Base-by-base conservation (phyloP, 768 basidiomycete species). In the Russula lepida region DNA sequence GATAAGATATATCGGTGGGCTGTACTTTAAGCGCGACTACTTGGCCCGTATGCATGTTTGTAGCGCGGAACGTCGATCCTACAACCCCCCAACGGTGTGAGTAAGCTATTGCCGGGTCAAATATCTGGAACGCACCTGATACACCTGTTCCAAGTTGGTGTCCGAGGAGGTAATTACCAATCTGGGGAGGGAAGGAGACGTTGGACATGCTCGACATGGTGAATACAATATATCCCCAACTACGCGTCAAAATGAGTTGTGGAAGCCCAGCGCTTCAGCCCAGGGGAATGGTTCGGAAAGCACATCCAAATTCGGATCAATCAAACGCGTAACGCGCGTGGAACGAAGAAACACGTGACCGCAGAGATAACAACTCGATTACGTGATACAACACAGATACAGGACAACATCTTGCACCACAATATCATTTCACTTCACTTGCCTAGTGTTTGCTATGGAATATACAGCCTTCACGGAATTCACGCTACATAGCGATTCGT, bases 11-110 rank as follows among this genome's bases (percentile, higher is more conserved):
- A 64, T 89, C 76, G 23, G 81, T 73, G 58, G 78, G 76, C 71
- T 91, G 88, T 11, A 91, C 74, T 69, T 91, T 91, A 56, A 91
- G 77, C 2, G 88, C 88, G 44, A 86, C 86, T n/a, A 77, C 70
- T 46, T 84, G 77, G 21, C 77, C 74, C 3, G 74, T 84, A 67
- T 83, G 76, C 1, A 89, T 64, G 65, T 91, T 72, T 15, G 67
- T 70, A 0, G 89, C 88, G 23, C 79, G 77, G 68, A 78, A 90
- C 60, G 89, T 90, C 19, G 84, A 83, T 43, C 89, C 88, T 89
- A 64, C 19, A 6, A n/a, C n/a, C 53, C n/a, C 8, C 32, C 9
- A 21, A 13, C 17, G 9, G 30, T 27, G 17, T 37, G 28, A 39
- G 33, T n/a, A 39, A 13, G 46, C 27, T 47, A 52, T 30, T 12